phyloP scores from a whole-genome alignment of 2,329 filamentous ascomycete genomes.

The Sclerotinia minor region DNA sequence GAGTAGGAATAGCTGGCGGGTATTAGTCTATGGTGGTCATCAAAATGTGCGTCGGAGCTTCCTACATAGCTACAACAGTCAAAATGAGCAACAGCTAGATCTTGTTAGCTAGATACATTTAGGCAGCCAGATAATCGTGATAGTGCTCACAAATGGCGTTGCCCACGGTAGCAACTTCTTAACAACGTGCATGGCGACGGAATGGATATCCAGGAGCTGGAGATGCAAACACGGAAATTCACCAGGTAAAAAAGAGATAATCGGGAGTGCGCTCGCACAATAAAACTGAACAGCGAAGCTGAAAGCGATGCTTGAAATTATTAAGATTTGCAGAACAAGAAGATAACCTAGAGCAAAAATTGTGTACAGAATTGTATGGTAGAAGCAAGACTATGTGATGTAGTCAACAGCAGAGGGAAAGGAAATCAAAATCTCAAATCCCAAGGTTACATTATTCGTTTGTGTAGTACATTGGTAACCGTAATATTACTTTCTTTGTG shows the following conservation, averaged over 20 bases:
- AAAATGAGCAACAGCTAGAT: conserved; percentile 35
- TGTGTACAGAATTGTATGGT: background rate
- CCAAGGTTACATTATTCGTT: too few species aligned
- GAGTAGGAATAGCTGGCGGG: conserved; percentile 36
- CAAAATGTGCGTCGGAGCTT: background rate
- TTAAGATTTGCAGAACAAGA: background rate
- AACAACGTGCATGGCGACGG: conserved; percentile 27
- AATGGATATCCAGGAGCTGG: conserved; percentile 13
- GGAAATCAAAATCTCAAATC: too few species aligned
- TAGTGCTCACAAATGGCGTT: conserved; percentile 34
- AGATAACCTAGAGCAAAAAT: background rate
- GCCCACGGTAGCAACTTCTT: conserved; percentile 29
- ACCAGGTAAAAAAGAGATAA: background rate
- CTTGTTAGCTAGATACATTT: conserved; percentile 24
- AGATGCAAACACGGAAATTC: background rate
- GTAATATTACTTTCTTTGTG: background rate
- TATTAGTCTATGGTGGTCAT: conserved; percentile 17
- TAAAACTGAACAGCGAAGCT: background rate
- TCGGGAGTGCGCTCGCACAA: background rate
- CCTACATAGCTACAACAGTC: conserved; percentile 38
- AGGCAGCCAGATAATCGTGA: background rate
- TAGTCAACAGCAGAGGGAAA: too few species aligned
- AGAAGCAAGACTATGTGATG: too few species aligned
- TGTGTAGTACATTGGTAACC: too few species aligned
- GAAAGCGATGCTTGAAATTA: background rate